Base-by-base conservation (phyloP, 2,329 filamentous ascomycete genomes). In the Trichoderma oligosporum region DNA sequence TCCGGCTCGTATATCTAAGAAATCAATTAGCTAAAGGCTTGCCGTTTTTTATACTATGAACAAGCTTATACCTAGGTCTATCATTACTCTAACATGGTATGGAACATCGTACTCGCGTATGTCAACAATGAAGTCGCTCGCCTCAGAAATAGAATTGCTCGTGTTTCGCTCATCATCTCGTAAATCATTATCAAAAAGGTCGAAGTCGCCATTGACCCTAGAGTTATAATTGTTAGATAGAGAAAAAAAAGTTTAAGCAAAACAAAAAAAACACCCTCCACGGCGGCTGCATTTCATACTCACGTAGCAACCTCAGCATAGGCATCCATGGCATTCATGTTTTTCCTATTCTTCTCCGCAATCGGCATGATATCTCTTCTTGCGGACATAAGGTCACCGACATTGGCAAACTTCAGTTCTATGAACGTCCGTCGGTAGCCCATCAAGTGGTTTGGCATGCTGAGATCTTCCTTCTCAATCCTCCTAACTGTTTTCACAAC, bases 61-160 rank as follows among this genome's bases (percentile, higher is more conserved):
- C 36, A 24, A 35, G 14, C 31, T 47, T 70, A 60, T 63, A 91
- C 88, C 82, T 80, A 91, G 83, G 76, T 99, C 94, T 76, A 99
- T 99, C 74, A 95, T 89, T 76, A 99, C 93, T 82, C 94, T 85
- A 70, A 99, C 94, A 79, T 99, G 94, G 78, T 99, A 99, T 63
- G 94, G 95, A 67, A 99, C 95, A 75, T 99, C 94, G 74, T 96
- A 99, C 78, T 99, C 94, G 80, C 94, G 86, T 72, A 99, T 96
- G 82, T 99, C 95, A 76, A 97, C 83, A 81, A 99, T 91, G 73
- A 87, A 97, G 80, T 97, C 93, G 80, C 91, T 96, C 59, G 93
- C 91, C 73, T 97, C 92, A 65, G 86, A 80, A 76, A 91, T 86
- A 64, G 80, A 79, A 71, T 82, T 82, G 78, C 87, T 91, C 76